Base-by-base conservation (phyloP, 2,329 filamentous ascomycete species). In the Cercospora sojina region DNA sequence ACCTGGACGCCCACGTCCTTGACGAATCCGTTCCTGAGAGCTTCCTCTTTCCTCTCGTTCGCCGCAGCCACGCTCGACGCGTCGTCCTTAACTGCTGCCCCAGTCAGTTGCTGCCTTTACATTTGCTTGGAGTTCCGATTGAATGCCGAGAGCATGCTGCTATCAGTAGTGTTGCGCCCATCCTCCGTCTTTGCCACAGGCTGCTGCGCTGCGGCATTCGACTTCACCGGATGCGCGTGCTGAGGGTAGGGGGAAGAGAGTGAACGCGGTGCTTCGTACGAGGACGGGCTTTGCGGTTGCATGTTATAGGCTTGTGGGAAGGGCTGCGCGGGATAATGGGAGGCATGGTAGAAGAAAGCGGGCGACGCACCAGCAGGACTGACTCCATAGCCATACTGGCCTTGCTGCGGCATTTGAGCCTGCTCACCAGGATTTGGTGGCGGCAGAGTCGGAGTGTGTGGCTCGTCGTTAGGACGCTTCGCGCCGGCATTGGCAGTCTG, bases 371-470 rank as follows among this genome's bases (percentile, higher is more conserved):
- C 79, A 77, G 77, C 77, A 70, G 77, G 76, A 69, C 79, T 81
- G 75, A 79, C 79, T 72, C 82, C 80, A 72, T 81, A 81, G 32
- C 75, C 73, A 75, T 81, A 81, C 57, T 66, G 65, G 29, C 67
- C 61, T 64, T 69, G 67, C 53, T 67, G 64, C 27, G 66, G 68
- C 69, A 77, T 74, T 71, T 80, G 79, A 73, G 79, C 77, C 67
- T 77, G 77, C 70, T 77, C 73, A 69, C 78, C 81, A 51, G 78
- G 82, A 72, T 81, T 80, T 64, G 82, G 82, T 65, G 82, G 82
- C 59, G 82, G 80, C 68, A 83, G 75, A 55, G 82, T 84, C 29
- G 82, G 82, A 65, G 82, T 83, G 70, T 84, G 82, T 73, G 82
- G 82, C 77, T 83, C 82, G 49, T 81, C 78, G 65, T 78, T 79